Conservation (phyloP, 345 rosid genomes). For the Populus alba region DNA sequence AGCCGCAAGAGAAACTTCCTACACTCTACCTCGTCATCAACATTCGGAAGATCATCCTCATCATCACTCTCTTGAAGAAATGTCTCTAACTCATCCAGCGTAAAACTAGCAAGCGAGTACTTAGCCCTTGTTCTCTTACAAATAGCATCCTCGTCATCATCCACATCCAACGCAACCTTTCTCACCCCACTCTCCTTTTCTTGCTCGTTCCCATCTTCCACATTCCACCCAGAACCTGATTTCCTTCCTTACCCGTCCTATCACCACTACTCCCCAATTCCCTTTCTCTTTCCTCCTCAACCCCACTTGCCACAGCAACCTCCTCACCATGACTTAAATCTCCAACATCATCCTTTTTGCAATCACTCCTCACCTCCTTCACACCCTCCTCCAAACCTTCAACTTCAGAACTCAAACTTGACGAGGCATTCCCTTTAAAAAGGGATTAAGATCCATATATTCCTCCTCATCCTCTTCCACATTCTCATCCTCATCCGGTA, state of each 20-base stretch:
- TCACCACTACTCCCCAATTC: conserved; percentile 3
- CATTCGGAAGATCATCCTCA: conserved; percentile 77
- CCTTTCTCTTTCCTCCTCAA: conserved; percentile 13
- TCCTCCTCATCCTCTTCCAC: conserved; percentile 65
- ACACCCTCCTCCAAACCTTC: conserved; percentile 50
- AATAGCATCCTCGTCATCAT: conserved; percentile 73
- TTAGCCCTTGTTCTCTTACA: conserved; percentile 87
- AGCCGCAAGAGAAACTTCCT: conserved; percentile 87
- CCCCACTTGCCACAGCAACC: conserved; percentile 30
- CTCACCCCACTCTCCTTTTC: conserved; percentile 23
- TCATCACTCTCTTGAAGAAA: conserved; percentile 95
- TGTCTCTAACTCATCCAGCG: conserved; percentile 93
- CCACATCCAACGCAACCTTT: conserved; percentile 18
- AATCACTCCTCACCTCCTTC: conserved; percentile 13
- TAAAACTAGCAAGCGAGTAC: conserved; percentile 77
- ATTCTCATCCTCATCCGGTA: conserved; percentile 5
- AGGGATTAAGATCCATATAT: conserved; percentile 83
- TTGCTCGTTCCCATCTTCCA: conserved; percentile 10
- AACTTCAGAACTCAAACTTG: conserved; percentile 80
- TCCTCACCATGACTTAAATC: conserved; percentile 40
- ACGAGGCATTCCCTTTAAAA: conserved; percentile 66
- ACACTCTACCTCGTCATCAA: conserved; percentile 85
- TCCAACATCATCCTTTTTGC: conserved; percentile 27
- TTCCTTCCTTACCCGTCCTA: conserved; percentile 18
- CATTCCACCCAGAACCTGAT: conserved; percentile 16